Evolutionary conservation across 2,329 filamentous ascomycete genomes (phyloP).

Genomic region (Penicillium sclerotigenum): DNA sequence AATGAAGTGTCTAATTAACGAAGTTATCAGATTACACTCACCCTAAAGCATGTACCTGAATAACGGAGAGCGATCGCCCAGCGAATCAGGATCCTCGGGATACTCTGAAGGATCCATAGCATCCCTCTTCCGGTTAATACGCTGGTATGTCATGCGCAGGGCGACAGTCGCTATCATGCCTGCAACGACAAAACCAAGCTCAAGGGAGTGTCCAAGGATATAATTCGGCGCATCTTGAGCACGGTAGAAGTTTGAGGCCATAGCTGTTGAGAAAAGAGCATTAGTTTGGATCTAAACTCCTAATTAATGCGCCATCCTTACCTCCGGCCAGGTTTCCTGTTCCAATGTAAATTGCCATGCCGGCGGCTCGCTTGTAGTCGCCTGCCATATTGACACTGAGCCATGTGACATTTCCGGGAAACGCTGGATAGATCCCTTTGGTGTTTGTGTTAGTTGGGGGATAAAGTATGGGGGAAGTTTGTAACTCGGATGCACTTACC

Average conservation of each 20-base stretch:
- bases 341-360: conserved; percentile 64
- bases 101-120: conserved; percentile 44
- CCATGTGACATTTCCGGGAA: conserved; percentile 52
- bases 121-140: conserved; percentile 59
- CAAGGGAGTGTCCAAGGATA: conserved; percentile 50
- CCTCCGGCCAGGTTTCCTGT: conserved; percentile 52
- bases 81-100: conserved; percentile 52
- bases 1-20: too few relatives aligned
- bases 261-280: conserved; percentile 44
- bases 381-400: conserved; percentile 59
- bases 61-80: conserved; percentile 61
- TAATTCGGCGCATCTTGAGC: conserved; percentile 49
- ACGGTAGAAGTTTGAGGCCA: conserved; percentile 71
- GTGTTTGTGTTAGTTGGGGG: not conserved
- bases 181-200: conserved; percentile 49
- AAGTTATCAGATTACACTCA: not conserved
- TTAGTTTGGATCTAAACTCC: not conserved
- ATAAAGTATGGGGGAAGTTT: not conserved
- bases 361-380: conserved; percentile 55
- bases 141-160: conserved; percentile 52
- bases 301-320: conserved; percentile 11
- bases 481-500: conserved; percentile 29
- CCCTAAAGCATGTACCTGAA: conserved; percentile 59
- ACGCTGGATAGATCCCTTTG: conserved; percentile 45
- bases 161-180: conserved; percentile 47